phyloP scores from a whole-genome alignment of 2,329 filamentous ascomycete genomes.

The Atkinsonella hypoxylon region DNA sequence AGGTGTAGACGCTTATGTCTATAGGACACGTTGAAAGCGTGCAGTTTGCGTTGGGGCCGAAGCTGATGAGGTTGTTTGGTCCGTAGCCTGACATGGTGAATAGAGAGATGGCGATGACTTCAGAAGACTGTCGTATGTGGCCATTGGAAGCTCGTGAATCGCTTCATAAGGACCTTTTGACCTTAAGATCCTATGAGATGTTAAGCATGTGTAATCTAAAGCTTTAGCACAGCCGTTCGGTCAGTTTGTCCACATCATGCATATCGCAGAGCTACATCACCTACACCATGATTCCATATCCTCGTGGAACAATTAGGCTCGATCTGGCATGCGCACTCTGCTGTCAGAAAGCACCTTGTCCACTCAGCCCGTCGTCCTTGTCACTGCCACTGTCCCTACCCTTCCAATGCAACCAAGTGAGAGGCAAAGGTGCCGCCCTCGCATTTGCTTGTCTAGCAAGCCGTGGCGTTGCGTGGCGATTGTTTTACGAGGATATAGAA shows the following conservation, averaged over 20 bases:
- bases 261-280: too few relatives aligned
- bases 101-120: slow-evolving; percentile 8
- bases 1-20: slow-evolving; percentile 32
- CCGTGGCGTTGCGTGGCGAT: neutral
- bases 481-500: too few relatives aligned
- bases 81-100: neutral
- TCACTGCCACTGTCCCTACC: neutral
- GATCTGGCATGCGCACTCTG: too few relatives aligned
- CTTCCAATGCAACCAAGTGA: neutral
- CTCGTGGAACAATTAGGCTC: too few relatives aligned
- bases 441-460: neutral
- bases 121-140: too few relatives aligned
- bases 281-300: too few relatives aligned
- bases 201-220: too few relatives aligned
- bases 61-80: slow-evolving; percentile 16
- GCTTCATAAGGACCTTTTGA: too few relatives aligned
- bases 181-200: too few relatives aligned
- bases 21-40: slow-evolving; percentile 35
- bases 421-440: neutral
- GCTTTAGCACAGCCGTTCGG: too few relatives aligned
- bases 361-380: neutral
- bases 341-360: neutral
- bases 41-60: slow-evolving; percentile 36
- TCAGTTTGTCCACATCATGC: too few relatives aligned
- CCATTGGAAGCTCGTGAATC: too few relatives aligned